Conservation (phyloP, 1,139 yeast genomes). For the Diutina siamensis region DNA sequence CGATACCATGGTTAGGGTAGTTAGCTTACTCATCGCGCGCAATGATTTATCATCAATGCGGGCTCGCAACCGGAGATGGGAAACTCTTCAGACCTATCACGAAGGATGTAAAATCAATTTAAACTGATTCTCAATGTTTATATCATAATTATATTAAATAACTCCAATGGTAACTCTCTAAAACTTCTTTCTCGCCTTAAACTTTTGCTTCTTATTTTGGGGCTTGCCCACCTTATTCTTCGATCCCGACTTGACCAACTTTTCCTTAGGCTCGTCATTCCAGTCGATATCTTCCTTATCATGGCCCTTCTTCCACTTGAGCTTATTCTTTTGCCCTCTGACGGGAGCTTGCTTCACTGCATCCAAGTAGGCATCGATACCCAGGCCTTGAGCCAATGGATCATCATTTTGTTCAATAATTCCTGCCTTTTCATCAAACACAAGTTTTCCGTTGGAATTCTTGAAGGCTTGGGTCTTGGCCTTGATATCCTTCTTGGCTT, state of each 20-base stretch:
- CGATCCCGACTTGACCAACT: slow-evolving; percentile 10
- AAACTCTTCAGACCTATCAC: no score
- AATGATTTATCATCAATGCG: background rate
- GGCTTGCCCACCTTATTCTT: slow-evolving; percentile 26
- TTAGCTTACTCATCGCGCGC: background rate
- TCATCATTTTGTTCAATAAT: slow-evolving; percentile 16
- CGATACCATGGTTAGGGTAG: background rate
- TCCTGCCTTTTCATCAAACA: slow-evolving; percentile 23
- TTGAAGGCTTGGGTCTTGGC: slow-evolving; percentile 23
- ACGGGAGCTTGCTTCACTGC: slow-evolving; percentile 90
- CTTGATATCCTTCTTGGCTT: slow-evolving; percentile 16
- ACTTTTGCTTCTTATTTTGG: slow-evolving; percentile 27
- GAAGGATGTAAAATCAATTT: no score
- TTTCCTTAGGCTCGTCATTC: slow-evolving; percentile 28
- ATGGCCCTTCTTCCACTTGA: slow-evolving; percentile 61
- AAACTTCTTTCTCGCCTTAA: slow-evolving; percentile 49
- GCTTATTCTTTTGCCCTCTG: slow-evolving; percentile 82
- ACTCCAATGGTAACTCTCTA: no score
- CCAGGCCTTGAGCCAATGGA: slow-evolving; percentile 39
- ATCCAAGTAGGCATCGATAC: slow-evolving; percentile 84
- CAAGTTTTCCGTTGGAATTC: slow-evolving; percentile 39
- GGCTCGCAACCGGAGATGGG: no score
- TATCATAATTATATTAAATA: no score
- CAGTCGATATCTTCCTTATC: slow-evolving; percentile 40
- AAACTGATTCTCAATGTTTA: no score